A percentile compares a stretch with the other conserved stretches of the same genome.
These are phyloP conservation scores for Centella asiatica DNA, from an alignment of 129 eudicot genomes.

Conservation along the genomic window DNA sequence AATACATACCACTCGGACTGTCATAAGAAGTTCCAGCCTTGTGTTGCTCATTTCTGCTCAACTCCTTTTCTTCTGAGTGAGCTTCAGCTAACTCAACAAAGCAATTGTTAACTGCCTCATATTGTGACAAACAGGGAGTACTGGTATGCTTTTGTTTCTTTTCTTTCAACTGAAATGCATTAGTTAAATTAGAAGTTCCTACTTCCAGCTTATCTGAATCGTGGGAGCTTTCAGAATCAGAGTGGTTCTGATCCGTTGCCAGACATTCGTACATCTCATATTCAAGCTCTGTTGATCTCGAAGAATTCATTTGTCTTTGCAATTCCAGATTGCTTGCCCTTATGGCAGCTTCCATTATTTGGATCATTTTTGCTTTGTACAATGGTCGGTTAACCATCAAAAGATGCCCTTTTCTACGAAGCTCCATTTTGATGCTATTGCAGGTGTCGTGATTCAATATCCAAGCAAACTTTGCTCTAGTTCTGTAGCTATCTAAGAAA, in stretches of 20 bases:
- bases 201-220: constrained; percentile 41
- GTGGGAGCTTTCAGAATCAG: constrained; percentile 41
- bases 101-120: constrained; percentile 29
- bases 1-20: constrained; percentile 17
- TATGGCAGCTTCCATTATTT: constrained; percentile 53
- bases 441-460: constrained; percentile 76
- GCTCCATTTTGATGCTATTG: constrained; percentile 62
- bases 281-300: constrained; percentile 17
- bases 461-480: constrained; percentile 68
- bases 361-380: constrained; percentile 75
- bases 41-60: constrained; percentile 19
- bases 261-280: constrained; percentile 43
- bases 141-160: constrained; percentile 17
- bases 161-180: constrained; percentile 12
- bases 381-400: constrained; percentile 78
- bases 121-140: constrained; percentile 16
- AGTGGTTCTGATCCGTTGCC: constrained; percentile 55
- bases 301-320: constrained; percentile 19
- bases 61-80: constrained; percentile 22
- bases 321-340: constrained; percentile 35
- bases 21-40: constrained; percentile 12
- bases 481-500: constrained; percentile 41
- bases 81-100: constrained; percentile 42
- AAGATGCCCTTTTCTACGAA: constrained; percentile 58
- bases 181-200: constrained; percentile 12